A percentile compares a stretch with the other conserved stretches of the same genome.
phyloP scores from a whole-genome alignment of 257 asterid genomes.

The Solanum sejunctum region DNA sequence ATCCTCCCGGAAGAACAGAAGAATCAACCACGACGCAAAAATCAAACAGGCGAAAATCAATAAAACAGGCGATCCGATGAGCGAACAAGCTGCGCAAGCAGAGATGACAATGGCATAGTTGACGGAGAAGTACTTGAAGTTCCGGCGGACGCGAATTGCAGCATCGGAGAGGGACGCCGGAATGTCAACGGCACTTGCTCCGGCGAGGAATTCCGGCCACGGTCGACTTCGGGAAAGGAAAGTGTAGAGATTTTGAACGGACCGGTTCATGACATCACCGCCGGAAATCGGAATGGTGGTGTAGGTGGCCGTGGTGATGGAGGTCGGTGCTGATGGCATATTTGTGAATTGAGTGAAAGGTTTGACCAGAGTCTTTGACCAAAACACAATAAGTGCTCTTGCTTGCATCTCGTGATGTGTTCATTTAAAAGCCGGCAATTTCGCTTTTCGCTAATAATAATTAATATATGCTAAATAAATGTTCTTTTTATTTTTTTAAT shows the following conservation, averaged over 20 bases:
- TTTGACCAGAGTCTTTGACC: background rate
- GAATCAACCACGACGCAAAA: conserved; percentile 47
- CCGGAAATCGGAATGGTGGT: conserved; percentile 67
- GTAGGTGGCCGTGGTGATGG: conserved; percentile 23
- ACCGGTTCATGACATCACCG: conserved; percentile 42
- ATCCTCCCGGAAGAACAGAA: conserved; percentile 61
- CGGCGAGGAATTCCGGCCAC: conserved; percentile 60
- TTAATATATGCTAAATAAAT: background rate
- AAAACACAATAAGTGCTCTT: background rate
- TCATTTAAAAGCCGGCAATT: background rate
- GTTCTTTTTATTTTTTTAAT: too few relatives aligned
- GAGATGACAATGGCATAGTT: conserved; percentile 45
- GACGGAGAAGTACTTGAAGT: conserved; percentile 41
- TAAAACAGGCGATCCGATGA: conserved; percentile 40
- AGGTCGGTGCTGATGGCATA: conserved; percentile 13
- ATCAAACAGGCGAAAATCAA: conserved; percentile 28
- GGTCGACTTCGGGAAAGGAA: conserved; percentile 55
- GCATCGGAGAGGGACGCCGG: conserved; percentile 53
- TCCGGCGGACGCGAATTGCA: conserved; percentile 34
- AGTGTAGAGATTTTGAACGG: conserved; percentile 50
- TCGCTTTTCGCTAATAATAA: background rate
- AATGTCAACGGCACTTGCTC: conserved; percentile 28
- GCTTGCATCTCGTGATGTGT: background rate
- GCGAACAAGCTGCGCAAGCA: conserved; percentile 40
- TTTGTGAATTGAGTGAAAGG: background rate